phyloP scores from a whole-genome alignment of 805 yeast species.

The Candida ponderosae region DNA sequence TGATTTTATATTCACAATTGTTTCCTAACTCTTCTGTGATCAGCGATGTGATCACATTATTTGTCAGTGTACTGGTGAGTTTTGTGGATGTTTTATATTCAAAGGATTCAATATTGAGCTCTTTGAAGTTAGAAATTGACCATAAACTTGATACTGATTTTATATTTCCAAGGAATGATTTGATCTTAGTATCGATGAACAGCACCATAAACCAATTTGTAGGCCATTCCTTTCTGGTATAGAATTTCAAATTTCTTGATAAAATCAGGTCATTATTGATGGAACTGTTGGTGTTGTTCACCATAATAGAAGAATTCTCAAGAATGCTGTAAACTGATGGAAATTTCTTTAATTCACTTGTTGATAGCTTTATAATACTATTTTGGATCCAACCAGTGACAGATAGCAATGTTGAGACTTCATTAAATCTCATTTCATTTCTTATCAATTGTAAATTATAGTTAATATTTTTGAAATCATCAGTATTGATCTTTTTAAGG shows the following conservation, averaged over 20 bases:
- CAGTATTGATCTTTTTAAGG: slow-evolving; percentile 17
- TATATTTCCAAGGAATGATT: slow-evolving; percentile 27
- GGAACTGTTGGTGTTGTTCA: no score
- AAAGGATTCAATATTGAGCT: slow-evolving; percentile 10
- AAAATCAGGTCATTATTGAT: not conserved
- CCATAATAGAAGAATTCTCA: not conserved
- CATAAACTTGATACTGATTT: slow-evolving; percentile 15
- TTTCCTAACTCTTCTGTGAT: slow-evolving; percentile 8
- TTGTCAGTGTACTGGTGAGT: slow-evolving; percentile 1
- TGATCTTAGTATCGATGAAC: slow-evolving; percentile 19
- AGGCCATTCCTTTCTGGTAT: slow-evolving; percentile 27
- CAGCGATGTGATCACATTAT: slow-evolving; percentile 2
- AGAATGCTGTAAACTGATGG: slow-evolving; percentile 1
- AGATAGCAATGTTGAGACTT: slow-evolving; percentile 45
- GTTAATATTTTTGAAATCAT: slow-evolving; percentile 17
- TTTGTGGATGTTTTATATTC: slow-evolving; percentile 18
- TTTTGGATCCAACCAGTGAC: slow-evolving; percentile 68
- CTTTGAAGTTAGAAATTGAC: slow-evolving; percentile 6
- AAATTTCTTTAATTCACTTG: slow-evolving; percentile 34
- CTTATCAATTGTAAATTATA: slow-evolving; percentile 12
- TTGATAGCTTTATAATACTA: slow-evolving; percentile 41
- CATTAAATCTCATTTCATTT: slow-evolving; percentile 22
- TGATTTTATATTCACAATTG: slow-evolving; percentile 3
- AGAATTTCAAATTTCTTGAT: slow-evolving; percentile 27
- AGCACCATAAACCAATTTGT: slow-evolving; percentile 30